Evolutionary conservation across 208 protist genomes (phyloP).

Genomic region (Spongospora subterranea): DNA sequence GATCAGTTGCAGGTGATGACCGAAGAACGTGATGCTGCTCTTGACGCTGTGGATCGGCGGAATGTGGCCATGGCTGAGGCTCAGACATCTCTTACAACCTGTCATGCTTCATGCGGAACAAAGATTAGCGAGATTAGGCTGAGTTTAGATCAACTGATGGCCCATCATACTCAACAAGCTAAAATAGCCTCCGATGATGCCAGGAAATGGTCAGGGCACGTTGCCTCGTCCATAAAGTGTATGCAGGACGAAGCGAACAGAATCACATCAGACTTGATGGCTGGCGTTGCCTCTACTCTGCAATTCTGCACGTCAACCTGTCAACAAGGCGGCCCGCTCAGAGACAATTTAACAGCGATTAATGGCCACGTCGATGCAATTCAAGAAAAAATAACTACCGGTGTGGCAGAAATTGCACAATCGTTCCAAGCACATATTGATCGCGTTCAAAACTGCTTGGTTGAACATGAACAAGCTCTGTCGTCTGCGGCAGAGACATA

Average conservation of each 20-base stretch:
- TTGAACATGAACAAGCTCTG: not conserved
- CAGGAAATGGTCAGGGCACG: not conserved
- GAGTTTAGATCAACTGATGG: not conserved
- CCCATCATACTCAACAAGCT: not conserved
- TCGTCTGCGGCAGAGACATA: not conserved
- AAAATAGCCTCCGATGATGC: not conserved
- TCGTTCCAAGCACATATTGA: not conserved
- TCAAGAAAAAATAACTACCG: not conserved
- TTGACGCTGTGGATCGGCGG: not conserved
- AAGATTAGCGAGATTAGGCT: not conserved
- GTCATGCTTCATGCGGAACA: not conserved
- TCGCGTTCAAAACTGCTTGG: not conserved
- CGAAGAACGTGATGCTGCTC: not conserved
- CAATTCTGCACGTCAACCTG: not conserved
- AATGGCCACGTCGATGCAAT: not conserved
- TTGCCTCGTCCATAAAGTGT: not conserved
- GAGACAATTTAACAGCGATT: not conserved
- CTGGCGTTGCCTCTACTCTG: not conserved
- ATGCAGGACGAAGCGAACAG: not conserved
- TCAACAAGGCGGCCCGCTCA: not conserved
- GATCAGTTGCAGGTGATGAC: not conserved
- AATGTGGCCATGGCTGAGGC: conserved; percentile 1
- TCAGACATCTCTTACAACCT: not conserved
- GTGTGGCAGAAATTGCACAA: not conserved
- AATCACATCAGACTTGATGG: not conserved